Percentiles rank a stretch among this genome's conserved stretches.
phyloP scores from a whole-genome alignment of 164 flowering plant species.

The Stephania yunnanensis region DNA sequence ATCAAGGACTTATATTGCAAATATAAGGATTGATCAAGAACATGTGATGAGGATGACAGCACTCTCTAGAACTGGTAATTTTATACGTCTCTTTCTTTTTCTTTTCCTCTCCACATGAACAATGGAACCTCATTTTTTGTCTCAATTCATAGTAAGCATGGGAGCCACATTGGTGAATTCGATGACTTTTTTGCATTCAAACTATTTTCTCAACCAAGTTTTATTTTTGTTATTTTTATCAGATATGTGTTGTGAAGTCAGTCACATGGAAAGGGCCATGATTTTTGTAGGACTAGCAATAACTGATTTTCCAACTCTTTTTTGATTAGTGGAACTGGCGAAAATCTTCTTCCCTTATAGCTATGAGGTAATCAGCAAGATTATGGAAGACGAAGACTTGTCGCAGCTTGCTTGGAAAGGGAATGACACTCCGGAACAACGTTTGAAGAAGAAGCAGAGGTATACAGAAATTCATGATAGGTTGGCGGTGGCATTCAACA shows the following conservation, averaged over 20 bases:
- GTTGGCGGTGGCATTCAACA: conserved; percentile 48
- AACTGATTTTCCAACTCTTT: not conserved
- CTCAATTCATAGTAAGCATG: not conserved
- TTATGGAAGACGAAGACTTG: conserved; percentile 66
- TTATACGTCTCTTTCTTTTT: not conserved
- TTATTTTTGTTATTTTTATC: not conserved
- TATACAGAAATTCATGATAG: conserved; percentile 56
- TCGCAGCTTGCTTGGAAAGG: conserved; percentile 41
- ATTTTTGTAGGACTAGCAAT: not conserved
- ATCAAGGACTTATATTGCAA: conserved; percentile 59
- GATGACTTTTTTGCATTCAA: not conserved
- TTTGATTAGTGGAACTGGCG: conserved; percentile 68
- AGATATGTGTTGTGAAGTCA: too few relatives aligned
- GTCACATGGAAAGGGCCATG: not conserved
- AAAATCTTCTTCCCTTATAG: conserved; percentile 83
- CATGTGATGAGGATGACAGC: conserved; percentile 59
- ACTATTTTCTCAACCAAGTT: not conserved
- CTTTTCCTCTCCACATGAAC: not conserved
- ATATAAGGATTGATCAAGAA: conserved; percentile 53
- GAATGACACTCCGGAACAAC: conserved; percentile 42
- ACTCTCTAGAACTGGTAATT: conserved; percentile 69
- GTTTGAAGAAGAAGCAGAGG: conserved; percentile 41
- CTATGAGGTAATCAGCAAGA: conserved; percentile 59
- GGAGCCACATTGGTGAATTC: not conserved
- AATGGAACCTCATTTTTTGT: not conserved